Evolutionary conservation across 2,329 filamentous ascomycete species (phyloP), one percentile per base, ranked within the genome.

Genomic region (Cordyceps javanica): DNA sequence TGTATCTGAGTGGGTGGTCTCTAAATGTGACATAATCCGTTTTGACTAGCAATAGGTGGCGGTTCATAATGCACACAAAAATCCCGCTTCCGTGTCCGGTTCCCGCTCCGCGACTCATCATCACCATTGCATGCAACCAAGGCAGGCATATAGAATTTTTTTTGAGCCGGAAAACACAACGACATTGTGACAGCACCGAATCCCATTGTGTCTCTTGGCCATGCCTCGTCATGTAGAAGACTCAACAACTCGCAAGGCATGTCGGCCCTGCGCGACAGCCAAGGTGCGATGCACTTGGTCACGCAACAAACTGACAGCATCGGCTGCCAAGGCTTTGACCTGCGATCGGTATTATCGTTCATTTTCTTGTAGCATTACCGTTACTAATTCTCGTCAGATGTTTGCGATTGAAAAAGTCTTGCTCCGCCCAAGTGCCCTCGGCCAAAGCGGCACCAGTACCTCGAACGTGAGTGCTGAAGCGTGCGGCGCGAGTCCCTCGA

Each of bases 1-100:
- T n/a, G n/a, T n/a, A n/a, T n/a, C n/a, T n/a, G n/a, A n/a, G n/a
- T n/a, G n/a, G n/a, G n/a, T n/a, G n/a, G n/a, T n/a, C n/a, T n/a
- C n/a, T n/a, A n/a, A n/a, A n/a, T n/a, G n/a, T n/a, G n/a, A n/a
- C n/a, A n/a, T n/a, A n/a, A n/a, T n/a, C n/a, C n/a, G n/a, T n/a
- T n/a, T n/a, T n/a, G n/a, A n/a, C n/a, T n/a, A n/a, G n/a, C n/a
- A n/a, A n/a, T n/a, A n/a, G n/a, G n/a, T n/a, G n/a, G n/a, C n/a
- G n/a, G n/a, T n/a, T n/a, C n/a, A n/a, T n/a, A n/a, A n/a, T n/a
- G n/a, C n/a, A n/a, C n/a, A n/a, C n/a, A n/a, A 23, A 41, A 41
- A 41, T 23, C 39, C 49, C 49, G 49, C 49, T 52, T 52, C 49
- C 49, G 49, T 52, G 49, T 52, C 49, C 49, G 49, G 2, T 36